Conservation (phyloP, 352 stramenopile species). For the Phytophthora sp. region DNA sequence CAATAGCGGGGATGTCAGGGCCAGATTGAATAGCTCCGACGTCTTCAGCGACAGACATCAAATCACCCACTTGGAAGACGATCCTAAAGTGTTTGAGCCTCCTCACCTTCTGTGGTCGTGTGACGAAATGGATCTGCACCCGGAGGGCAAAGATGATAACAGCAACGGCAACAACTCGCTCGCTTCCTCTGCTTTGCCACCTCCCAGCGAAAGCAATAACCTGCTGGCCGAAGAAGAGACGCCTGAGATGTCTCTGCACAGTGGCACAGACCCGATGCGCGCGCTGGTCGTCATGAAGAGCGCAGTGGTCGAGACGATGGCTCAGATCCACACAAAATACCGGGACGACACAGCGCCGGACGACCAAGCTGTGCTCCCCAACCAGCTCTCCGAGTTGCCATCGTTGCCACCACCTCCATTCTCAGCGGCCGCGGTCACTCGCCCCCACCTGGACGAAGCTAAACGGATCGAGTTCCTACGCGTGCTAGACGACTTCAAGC, state of each 20-base stretch:
- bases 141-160: not conserved
- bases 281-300: slow-evolving; percentile 13
- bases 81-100: not conserved
- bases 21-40: not conserved
- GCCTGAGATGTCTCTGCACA: not conserved
- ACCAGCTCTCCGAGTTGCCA: not conserved
- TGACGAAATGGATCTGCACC: not conserved
- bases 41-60: not conserved
- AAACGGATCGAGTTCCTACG: slow-evolving; percentile 52
- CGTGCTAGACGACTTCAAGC: slow-evolving; percentile 54
- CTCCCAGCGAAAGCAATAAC: not conserved
- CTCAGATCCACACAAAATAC: slow-evolving; percentile 4
- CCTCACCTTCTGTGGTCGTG: not conserved
- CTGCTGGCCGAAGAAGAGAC: not conserved
- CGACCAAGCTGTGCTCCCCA: too few relatives aligned
- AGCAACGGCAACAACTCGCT: not conserved
- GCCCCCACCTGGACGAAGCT: slow-evolving; percentile 7
- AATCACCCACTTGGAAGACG: not conserved
- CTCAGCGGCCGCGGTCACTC: not conserved
- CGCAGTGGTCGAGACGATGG: slow-evolving; percentile 8
- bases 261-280: not conserved
- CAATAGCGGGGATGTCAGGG: not conserved
- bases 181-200: not conserved
- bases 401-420: not conserved
- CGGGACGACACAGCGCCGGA: not conserved